Conservation (phyloP, 108 stramenopile species). For the Epipyxis sp. region DNA sequence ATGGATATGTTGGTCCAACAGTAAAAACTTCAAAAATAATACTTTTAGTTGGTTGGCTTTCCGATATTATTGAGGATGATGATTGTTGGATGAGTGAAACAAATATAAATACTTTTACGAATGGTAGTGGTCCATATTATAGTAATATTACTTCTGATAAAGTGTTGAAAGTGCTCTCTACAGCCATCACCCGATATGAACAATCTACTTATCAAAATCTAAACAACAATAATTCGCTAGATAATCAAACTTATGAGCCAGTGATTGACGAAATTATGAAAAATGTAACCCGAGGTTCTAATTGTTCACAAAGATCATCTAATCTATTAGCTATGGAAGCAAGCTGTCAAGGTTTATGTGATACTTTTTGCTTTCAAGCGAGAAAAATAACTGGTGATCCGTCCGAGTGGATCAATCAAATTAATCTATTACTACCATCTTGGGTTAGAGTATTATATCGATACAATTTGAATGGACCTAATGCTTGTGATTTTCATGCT, state of each 20-base stretch:
- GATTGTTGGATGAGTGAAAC: slow-evolving; percentile 1
- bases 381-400: background rate
- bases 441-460: background rate
- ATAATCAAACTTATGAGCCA: background rate
- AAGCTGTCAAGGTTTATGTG: background rate
- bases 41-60: slow-evolving; percentile 22
- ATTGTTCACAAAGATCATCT: slow-evolving; percentile 20
- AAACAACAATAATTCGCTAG: background rate
- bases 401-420: background rate
- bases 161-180: background rate
- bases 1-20: background rate
- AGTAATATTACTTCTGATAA: background rate
- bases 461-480: background rate
- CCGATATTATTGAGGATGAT: background rate
- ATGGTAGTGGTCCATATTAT: background rate
- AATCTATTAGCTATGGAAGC: background rate
- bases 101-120: background rate
- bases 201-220: too few species aligned
- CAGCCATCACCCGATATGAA: background rate
- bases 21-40: slow-evolving; percentile 11
- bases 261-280: background rate
- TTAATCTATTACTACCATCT: background rate
- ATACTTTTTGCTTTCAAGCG: background rate
- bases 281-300: background rate
- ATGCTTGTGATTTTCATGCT: slow-evolving; percentile 4